Conservation (phyloP, 1,284 basidiomycete genomes). For the Golubevia sp. region DNA sequence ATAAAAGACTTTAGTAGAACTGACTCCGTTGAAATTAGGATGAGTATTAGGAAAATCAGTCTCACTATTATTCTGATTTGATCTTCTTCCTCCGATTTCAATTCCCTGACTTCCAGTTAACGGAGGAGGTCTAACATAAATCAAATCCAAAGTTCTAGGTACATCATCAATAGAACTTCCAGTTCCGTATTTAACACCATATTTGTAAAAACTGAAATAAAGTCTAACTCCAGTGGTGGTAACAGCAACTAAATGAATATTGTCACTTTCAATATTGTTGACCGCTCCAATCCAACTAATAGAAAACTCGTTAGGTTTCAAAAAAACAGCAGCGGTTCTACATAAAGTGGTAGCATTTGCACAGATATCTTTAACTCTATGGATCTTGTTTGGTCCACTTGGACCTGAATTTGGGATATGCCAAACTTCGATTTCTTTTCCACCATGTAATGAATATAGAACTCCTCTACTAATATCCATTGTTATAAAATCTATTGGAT, state of each 20-base stretch:
- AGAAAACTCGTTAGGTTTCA: conserved; percentile 18
- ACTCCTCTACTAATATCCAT: conserved; percentile 44
- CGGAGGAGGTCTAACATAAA: conserved; percentile 17
- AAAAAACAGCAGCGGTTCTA: conserved; percentile 27
- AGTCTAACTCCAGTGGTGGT: conserved; percentile 54
- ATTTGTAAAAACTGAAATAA: conserved; percentile 47
- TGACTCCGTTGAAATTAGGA: background rate
- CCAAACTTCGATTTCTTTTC: conserved; percentile 51
- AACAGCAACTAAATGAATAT: conserved; percentile 42
- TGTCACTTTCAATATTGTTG: conserved; percentile 20
- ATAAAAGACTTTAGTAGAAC: conserved; percentile 7
- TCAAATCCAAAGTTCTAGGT: conserved; percentile 7
- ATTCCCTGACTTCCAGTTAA: conserved; percentile 10
- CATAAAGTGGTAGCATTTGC: conserved; percentile 37
- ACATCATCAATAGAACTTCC: background rate
- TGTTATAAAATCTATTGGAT: conserved; percentile 37
- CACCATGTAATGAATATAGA: conserved; percentile 48
- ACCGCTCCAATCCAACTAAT: conserved; percentile 50
- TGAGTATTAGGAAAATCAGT: conserved; percentile 7
- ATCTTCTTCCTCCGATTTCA: no score
- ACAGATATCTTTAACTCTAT: conserved; percentile 45
- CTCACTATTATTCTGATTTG: background rate
- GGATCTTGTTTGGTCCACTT: conserved; percentile 43
- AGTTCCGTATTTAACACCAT: no score
- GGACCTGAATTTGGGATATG: conserved; percentile 33